Percentiles rank a stretch among this genome's conserved stretches.
These are phyloP conservation scores for Tricladium varicosporioides DNA, from an alignment of 2,329 filamentous ascomycete genomes.

Conservation along the genomic window DNA sequence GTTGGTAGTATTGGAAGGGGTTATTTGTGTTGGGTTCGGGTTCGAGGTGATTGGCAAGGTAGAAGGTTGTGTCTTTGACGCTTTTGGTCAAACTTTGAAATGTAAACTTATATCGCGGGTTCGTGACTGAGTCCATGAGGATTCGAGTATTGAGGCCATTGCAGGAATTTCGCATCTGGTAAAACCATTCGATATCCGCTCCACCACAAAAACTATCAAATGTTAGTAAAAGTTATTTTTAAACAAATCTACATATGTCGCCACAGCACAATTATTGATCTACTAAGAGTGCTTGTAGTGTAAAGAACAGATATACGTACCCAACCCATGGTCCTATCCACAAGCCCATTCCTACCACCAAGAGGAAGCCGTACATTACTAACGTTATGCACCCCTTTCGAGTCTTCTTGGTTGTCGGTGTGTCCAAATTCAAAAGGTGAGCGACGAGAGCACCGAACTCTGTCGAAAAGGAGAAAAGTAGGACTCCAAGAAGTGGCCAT, in stretches of 20 bases:
- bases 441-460: neutral
- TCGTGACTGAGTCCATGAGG: neutral
- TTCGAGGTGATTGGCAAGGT: neutral
- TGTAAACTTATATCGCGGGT: neutral
- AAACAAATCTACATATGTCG: neutral
- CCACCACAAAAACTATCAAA: neutral
- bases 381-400: neutral
- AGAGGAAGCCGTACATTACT: neutral
- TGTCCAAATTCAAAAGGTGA: neutral
- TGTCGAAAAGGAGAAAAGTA: neutral
- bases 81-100: neutral
- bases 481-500: neutral
- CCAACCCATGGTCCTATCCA: neutral
- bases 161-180: neutral
- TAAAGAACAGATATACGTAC: neutral
- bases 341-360: neutral
- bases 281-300: neutral
- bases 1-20: neutral
- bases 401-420: neutral
- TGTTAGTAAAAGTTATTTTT: neutral
- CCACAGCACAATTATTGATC: neutral
- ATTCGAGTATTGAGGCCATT: neutral
- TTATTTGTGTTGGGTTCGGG: neutral
- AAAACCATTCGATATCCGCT: neutral
- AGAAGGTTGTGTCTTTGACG: neutral